A percentile compares a stretch with the other conserved stretches of the same genome.
These are phyloP conservation scores for Pinus taeda DNA, from an alignment of 75 land plant species.

Conservation along the genomic window DNA sequence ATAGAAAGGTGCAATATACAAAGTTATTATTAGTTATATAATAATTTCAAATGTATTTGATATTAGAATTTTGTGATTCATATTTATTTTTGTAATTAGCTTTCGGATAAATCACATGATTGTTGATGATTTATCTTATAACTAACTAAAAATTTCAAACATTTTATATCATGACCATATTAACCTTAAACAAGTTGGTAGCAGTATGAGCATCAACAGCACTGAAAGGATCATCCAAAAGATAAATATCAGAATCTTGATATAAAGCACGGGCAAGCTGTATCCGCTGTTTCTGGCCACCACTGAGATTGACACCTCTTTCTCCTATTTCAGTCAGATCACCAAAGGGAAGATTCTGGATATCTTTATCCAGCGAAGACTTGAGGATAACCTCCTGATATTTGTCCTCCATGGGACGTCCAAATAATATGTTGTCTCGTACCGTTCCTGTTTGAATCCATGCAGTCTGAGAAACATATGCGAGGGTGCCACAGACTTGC, in stretches of 20 bases:
- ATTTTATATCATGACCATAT: too few species aligned
- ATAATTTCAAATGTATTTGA: not conserved
- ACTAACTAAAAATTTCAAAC: too few species aligned
- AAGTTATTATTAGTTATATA: not conserved
- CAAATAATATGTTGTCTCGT: conserved; percentile 27
- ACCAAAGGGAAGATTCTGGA: conserved; percentile 23
- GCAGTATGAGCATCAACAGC: conserved; percentile 43
- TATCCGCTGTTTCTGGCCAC: conserved; percentile 38
- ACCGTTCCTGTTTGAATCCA: conserved; percentile 32
- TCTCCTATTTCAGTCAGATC: conserved; percentile 38
- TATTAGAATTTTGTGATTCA: too few species aligned
- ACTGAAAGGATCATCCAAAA: conserved; percentile 43
- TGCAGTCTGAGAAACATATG: conserved; percentile 32
- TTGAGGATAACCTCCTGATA: conserved; percentile 20
- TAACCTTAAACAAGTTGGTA: conserved; percentile 17
- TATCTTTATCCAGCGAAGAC: conserved; percentile 22
- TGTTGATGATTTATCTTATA: too few species aligned
- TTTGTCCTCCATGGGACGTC: conserved; percentile 14
- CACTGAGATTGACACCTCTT: conserved; percentile 38
- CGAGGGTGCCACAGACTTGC: conserved; percentile 15
- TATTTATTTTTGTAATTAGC: not conserved
- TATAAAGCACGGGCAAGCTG: conserved; percentile 36
- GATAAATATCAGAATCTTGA: conserved; percentile 33
- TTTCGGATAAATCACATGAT: too few species aligned
- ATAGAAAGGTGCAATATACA: not conserved